Percentiles rank a stretch among this genome's conserved stretches.
These are phyloP conservation scores for Parathielavia appendiculata DNA, from an alignment of 495 filamentous ascomycete genomes.

Conservation along the genomic window DNA sequence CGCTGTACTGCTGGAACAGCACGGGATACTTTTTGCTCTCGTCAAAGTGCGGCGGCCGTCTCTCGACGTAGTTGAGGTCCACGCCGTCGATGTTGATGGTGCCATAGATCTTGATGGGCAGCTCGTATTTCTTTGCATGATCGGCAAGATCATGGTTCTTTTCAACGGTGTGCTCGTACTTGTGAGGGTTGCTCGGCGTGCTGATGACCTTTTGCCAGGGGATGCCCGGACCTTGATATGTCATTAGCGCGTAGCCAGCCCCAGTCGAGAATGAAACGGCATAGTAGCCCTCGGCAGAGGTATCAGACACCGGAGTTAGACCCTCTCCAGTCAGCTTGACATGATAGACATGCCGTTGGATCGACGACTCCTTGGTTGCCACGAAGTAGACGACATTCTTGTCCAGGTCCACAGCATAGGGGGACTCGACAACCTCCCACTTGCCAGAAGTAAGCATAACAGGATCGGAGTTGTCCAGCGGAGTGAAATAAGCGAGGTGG, in stretches of 20 bases:
- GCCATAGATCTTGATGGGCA: constrained; percentile 79
- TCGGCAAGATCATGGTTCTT: constrained; percentile 65
- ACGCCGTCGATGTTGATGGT: constrained; percentile 66
- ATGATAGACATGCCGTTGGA: constrained; percentile 83
- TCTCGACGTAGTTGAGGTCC: constrained; percentile 84
- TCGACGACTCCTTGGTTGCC: constrained; percentile 79
- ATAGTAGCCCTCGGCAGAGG: constrained; percentile 74
- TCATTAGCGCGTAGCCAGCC: constrained; percentile 73
- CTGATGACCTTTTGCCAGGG: constrained; percentile 90
- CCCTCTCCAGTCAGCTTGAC: constrained; percentile 73
- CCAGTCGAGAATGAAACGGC: constrained; percentile 77
- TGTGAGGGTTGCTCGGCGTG: constrained; percentile 61
- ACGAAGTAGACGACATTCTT: constrained; percentile 87
- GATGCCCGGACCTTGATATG: constrained; percentile 77
- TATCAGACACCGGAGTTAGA: constrained; percentile 70
- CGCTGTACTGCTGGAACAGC: constrained; percentile 87
- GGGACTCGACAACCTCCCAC: constrained; percentile 90
- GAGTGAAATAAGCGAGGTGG: constrained; percentile 92
- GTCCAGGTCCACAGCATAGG: constrained; percentile 79
- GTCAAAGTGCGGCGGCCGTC: constrained; percentile 87
- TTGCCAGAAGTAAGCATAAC: constrained; percentile 78
- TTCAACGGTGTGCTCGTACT: constrained; percentile 67
- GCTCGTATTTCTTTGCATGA: constrained; percentile 66
- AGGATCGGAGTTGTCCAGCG: constrained; percentile 74
- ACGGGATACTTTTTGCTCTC: constrained; percentile 83